Conservation (phyloP, 192 early-diverging fungal genomes). For the Coemansia sp. region DNA sequence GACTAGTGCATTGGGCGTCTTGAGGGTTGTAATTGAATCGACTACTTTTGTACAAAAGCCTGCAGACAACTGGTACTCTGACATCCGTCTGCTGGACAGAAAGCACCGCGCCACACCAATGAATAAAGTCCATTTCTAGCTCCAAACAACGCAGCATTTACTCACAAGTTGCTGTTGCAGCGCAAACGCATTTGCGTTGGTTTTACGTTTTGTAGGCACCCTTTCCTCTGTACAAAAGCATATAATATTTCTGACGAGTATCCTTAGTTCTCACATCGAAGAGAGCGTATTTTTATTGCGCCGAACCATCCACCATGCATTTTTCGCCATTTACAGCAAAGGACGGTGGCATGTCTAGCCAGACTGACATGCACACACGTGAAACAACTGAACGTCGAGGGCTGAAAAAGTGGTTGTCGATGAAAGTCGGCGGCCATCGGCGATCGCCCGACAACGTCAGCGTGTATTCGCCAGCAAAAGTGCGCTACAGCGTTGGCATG, state of each 20-base stretch:
- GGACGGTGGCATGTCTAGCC: not conserved
- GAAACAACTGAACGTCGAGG: constrained; percentile 7
- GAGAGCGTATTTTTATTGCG: not conserved
- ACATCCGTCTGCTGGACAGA: not conserved
- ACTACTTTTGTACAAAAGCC: not conserved
- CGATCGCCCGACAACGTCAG: not conserved
- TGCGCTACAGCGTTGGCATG: constrained; percentile 4
- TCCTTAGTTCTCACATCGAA: not conserved
- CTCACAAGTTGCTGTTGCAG: not conserved
- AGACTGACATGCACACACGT: not conserved
- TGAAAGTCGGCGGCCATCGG: constrained; percentile 10
- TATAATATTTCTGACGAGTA: not conserved
- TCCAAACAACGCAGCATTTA: not conserved
- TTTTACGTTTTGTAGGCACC: not conserved
- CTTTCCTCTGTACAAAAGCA: not conserved
- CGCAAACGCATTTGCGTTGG: not conserved
- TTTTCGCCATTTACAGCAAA: constrained; percentile 12
- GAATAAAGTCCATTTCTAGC: not conserved
- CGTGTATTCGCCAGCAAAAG: not conserved
- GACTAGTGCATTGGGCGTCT: not conserved
- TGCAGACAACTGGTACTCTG: not conserved
- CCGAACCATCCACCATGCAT: not conserved
- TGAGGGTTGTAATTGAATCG: not conserved
- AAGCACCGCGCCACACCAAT: not conserved
- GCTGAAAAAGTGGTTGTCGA: constrained; percentile 43